Percentiles rank a stretch among this genome's conserved stretches.
Evolutionary conservation across 2,329 filamentous ascomycete species (phyloP).

Genomic region (Colletotrichum viniferum): DNA sequence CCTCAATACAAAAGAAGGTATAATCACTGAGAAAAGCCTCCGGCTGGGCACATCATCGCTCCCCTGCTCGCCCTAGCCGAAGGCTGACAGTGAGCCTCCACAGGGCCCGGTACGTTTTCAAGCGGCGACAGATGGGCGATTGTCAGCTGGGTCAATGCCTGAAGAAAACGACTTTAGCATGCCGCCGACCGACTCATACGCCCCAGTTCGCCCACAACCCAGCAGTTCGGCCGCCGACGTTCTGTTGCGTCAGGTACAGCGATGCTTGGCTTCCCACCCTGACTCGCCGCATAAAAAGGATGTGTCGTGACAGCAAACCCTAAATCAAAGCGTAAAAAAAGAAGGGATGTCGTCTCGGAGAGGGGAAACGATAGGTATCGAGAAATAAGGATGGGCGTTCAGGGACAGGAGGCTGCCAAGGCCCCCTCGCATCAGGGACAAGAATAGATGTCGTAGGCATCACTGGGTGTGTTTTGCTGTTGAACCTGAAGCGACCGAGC

Average conservation of each 20-base stretch:
- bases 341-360: background rate
- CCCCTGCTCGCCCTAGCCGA: background rate
- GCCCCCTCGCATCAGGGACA: background rate
- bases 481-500: background rate
- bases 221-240: background rate
- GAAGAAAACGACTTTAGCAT: background rate
- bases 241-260: background rate
- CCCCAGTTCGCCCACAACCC: background rate
- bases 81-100: background rate
- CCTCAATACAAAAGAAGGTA: background rate
- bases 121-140: background rate
- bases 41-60: background rate
- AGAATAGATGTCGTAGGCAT: background rate
- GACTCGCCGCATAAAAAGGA: conserved; percentile 13
- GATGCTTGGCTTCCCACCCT: background rate
- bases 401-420: background rate
- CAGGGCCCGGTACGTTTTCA: background rate
- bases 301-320: conserved; percentile 17
- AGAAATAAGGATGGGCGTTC: background rate
- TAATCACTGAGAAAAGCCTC: background rate
- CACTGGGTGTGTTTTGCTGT: background rate
- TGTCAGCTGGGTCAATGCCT: background rate
- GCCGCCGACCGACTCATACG: background rate
- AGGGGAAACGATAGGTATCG: background rate
- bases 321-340: conserved; percentile 4